A percentile compares a stretch with the other conserved stretches of the same genome.
These are phyloP conservation scores for Paramecium pentaurelia DNA, from an alignment of 73 alveolate genomes.

Conservation along the genomic window DNA sequence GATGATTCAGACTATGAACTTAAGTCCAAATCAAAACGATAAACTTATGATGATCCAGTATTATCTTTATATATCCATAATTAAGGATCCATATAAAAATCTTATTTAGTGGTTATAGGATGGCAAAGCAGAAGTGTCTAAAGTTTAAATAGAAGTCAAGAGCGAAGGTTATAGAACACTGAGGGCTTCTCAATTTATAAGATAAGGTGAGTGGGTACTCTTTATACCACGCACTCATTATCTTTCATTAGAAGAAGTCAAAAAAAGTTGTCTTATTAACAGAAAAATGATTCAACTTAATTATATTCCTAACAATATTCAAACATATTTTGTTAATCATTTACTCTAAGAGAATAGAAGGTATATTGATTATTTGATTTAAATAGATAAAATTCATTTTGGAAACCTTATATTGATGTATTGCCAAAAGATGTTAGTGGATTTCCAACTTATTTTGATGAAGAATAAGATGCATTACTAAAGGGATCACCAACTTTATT, in stretches of 20 bases:
- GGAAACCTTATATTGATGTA: conserved; percentile 87
- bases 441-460: conserved; percentile 91
- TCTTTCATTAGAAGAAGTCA: conserved; percentile 90
- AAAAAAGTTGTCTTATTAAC: conserved; percentile 77
- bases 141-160: conserved; percentile 16
- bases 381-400: conserved; percentile 65
- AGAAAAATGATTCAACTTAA: conserved; percentile 80
- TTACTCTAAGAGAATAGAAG: conserved; percentile 81
- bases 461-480: conserved; percentile 78
- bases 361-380: neutral
- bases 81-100: conserved; percentile 23
- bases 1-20: neutral
- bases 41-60: conserved; percentile 35
- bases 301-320: conserved; percentile 83
- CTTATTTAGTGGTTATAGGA: conserved; percentile 13
- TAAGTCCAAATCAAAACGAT: neutral
- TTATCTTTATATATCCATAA: neutral
- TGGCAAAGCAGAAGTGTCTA: conserved; percentile 41
- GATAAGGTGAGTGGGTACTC: conserved; percentile 81
- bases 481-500: conserved; percentile 84
- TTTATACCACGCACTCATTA: conserved; percentile 85
- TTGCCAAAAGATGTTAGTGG: conserved; percentile 83
- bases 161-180: conserved; percentile 49
- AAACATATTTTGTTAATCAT: conserved; percentile 87
- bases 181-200: conserved; percentile 65